Evolutionary conservation across 495 filamentous ascomycete genomes (phyloP).

Genomic region (Tuber calosporum): DNA sequence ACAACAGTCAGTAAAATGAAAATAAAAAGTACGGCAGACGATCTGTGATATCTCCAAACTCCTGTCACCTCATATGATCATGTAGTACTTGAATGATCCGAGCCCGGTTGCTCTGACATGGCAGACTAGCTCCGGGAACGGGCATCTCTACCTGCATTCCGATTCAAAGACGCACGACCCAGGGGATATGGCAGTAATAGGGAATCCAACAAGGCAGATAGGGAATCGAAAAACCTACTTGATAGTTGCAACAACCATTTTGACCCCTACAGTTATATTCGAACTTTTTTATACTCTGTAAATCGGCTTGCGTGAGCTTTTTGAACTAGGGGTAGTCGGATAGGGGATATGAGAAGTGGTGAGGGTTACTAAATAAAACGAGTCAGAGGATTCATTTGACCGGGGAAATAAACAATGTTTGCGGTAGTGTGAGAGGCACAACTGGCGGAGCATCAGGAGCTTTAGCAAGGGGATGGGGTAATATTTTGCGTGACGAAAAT

Average conservation of each 20-base stretch:
- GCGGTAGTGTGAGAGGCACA: slow-evolving; percentile 9
- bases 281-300: slow-evolving; percentile 13
- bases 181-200: slow-evolving; percentile 13
- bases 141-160: slow-evolving; percentile 1
- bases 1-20: slow-evolving; percentile 14
- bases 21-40: not conserved
- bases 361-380: slow-evolving; percentile 16
- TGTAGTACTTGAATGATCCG: not conserved
- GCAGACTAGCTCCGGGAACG: slow-evolving; percentile 5
- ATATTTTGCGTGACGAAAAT: not conserved
- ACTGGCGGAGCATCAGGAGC: not conserved
- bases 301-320: slow-evolving; percentile 12
- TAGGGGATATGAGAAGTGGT: slow-evolving; percentile 21
- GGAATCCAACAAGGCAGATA: slow-evolving; percentile 11
- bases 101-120: not conserved
- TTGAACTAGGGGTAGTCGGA: slow-evolving; percentile 9
- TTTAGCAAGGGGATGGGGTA: not conserved
- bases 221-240: slow-evolving; percentile 54
- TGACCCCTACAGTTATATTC: slow-evolving; percentile 38
- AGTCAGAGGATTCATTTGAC: slow-evolving; percentile 13
- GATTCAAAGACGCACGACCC: not conserved
- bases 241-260: slow-evolving; percentile 77
- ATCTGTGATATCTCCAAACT: not conserved
- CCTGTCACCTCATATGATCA: not conserved
- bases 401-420: slow-evolving; percentile 8